phyloP scores from a whole-genome alignment of 306 rosid species.

The Prunus salicina region DNA sequence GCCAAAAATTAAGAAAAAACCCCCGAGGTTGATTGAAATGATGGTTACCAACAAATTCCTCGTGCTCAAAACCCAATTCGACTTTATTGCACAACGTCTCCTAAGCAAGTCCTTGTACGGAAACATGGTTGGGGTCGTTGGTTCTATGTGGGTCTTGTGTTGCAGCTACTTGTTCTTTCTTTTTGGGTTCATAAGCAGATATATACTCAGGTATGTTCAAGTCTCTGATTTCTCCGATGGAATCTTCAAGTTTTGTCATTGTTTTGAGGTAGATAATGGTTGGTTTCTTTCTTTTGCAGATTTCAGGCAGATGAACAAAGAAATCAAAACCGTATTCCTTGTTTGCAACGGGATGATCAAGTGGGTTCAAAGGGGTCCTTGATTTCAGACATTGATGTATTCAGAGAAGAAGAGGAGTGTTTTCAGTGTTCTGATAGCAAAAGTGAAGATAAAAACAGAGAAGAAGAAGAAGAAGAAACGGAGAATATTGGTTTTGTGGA shows the following conservation, averaged over 20 bases:
- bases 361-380: neutral
- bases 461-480: slow-evolving; percentile 46
- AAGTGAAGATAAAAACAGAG: neutral
- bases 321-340: neutral
- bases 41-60: slow-evolving; percentile 39
- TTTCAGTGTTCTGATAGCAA: too few relatives aligned
- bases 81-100: slow-evolving; percentile 24
- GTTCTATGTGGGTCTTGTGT: slow-evolving; percentile 34
- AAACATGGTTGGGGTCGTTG: slow-evolving; percentile 42
- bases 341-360: slow-evolving; percentile 1
- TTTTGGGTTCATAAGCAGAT: slow-evolving; percentile 36
- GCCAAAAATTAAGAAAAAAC: neutral
- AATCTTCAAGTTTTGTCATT: neutral
- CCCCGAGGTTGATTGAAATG: slow-evolving; percentile 19
- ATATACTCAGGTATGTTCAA: slow-evolving; percentile 45
- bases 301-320: slow-evolving; percentile 31
- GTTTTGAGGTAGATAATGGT: neutral
- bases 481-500: slow-evolving; percentile 6
- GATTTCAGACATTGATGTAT: slow-evolving; percentile 26
- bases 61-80: slow-evolving; percentile 33
- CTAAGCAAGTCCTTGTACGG: slow-evolving; percentile 32
- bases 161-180: slow-evolving; percentile 31
- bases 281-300: slow-evolving; percentile 15
- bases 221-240: slow-evolving; percentile 2
- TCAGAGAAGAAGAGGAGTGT: slow-evolving; percentile 27